Base-by-base conservation (phyloP, 306 rosid genomes). In the Prunus mume region DNA sequence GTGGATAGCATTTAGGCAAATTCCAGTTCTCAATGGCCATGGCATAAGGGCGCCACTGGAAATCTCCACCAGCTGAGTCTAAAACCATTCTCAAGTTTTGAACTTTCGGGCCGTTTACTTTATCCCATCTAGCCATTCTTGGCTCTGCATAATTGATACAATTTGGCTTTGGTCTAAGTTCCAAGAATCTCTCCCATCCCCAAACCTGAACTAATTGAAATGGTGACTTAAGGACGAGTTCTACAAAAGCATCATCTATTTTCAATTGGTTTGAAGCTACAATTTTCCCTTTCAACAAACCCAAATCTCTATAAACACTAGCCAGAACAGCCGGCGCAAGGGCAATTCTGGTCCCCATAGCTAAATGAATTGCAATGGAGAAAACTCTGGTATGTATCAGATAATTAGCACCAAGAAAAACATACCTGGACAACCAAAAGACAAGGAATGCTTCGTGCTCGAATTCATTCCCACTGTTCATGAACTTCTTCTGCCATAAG, bases 361-460 rank as follows among this genome's bases (percentile, higher is more conserved):
- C 86, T 19, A 90, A 89, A 58, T 66, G 81, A 80, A 86, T 12
- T 0, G 87, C 91, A 8, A 90, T 54, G 15, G 88, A 81, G 43
- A 86, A 79, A 41, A 74, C 73, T 69, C 2, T 15, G 5, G 58
- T 63, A 9, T 43, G 66, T 0, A 90, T 30, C 0, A n/a, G 1
- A 2, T 18, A 2, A 4, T 0, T 5, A 2, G 54, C 70, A 24
- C 34, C 12, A 28, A 72, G 54, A 12, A 88, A 74, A 12, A 87
- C 89, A 78, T 76, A 82, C 43, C 51, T 28, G 5, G 90, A 84
- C 20, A 90, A 77, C 92, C 89, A 88, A 43, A 79, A 20, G 9
- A 61, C 81, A 19, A 90, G 84, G 52, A 90, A 88, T 11, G 87
- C 91, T 69, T 88, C 88, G 25, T 88, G 96, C 82, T 90, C 96